Percentiles rank a stretch among this genome's conserved stretches.
phyloP scores from a whole-genome alignment of 768 basidiomycete genomes.

The Pleurotus platypus region DNA sequence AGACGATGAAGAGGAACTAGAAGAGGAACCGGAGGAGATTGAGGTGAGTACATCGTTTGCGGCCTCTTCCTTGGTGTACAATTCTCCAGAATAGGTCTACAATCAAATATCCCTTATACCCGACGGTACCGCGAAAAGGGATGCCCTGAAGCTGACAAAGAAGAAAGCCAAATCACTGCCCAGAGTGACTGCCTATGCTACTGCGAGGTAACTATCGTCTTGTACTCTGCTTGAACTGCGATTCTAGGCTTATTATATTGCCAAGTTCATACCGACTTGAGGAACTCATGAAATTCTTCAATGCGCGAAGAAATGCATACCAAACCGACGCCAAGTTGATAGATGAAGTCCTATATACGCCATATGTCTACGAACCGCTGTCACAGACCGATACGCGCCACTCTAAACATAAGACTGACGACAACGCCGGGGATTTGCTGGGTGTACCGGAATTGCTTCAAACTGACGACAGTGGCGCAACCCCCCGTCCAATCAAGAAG shows the following conservation, averaged over 20 bases:
- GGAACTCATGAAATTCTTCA: constrained; percentile 86
- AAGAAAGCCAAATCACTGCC: constrained; percentile 91
- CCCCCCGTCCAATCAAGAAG: constrained; percentile 39
- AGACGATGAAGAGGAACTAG: constrained; percentile 32
- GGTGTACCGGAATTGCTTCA: constrained; percentile 69
- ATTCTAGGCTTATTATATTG: not conserved
- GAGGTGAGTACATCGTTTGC: constrained; percentile 41
- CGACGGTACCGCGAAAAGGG: constrained; percentile 88
- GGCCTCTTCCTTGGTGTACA: not conserved
- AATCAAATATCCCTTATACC: constrained; percentile 93
- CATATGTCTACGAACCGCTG: constrained; percentile 74
- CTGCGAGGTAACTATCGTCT: constrained; percentile 62
- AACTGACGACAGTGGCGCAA: constrained; percentile 19
- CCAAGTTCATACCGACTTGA: constrained; percentile 83
- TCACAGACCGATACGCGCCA: constrained; percentile 23
- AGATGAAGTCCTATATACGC: constrained; percentile 92
- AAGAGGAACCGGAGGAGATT: constrained; percentile 53
- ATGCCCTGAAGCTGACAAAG: constrained; percentile 87
- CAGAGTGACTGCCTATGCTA: constrained; percentile 94
- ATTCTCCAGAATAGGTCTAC: constrained; percentile 58
- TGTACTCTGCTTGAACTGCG: not conserved
- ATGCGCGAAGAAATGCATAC: constrained; percentile 78
- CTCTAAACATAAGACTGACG: constrained; percentile 20
- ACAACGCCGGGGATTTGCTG: constrained; percentile 63
- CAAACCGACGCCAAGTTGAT: constrained; percentile 84